Evolutionary conservation across 352 stramenopile genomes (phyloP), one percentile per base, ranked within the genome.

Genomic region (Achlya hypogyna): DNA sequence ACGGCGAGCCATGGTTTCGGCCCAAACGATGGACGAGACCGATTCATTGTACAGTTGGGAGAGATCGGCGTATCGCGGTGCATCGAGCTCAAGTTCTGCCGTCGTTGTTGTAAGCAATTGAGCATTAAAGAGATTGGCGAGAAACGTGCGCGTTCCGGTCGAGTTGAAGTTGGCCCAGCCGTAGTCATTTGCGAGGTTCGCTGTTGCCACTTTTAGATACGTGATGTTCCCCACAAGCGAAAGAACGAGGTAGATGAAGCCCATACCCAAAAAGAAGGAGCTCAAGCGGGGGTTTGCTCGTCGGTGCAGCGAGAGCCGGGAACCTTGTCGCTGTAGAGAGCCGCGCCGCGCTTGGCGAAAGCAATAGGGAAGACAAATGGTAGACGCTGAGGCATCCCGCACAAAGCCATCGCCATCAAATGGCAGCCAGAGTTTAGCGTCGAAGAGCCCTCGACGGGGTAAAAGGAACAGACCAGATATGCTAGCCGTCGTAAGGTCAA

Each of bases 111-210:
- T 23, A 8, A 65, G 25, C 16, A 54, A 22, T 16, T 56, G 22
- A 20, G 10, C 8, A 22, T 65, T 65, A n/a, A 65, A 38, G 16
- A 47, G 6, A 23, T 65, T 65, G 27, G 42, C 59, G 16, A 65
- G 34, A 29, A 65, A 65, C 6, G 40, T 25, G 22, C 43, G 59
- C 5, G 59, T 56, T 6, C 40, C 38, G 4, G 34, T 54, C 5
- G 12, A 22, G 38, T 54, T 65, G 20, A 65, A 65, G 6, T 65
- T 43, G 32, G 59, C 49, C 49, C 49, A 56, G 2, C 49, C 49
- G 25, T 56, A 56, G 31, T 63, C 54, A 27, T 63, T 63, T n/a
- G 54, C 54, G 34, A 65, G 29, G 29, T 52, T 42, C 28, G 18
- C 16, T 27, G 38, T 29, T 5, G 35, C 28, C 4, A 65, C 58